Evolutionary conservation across 768 basidiomycete species (phyloP).

Genomic region (Russula vinacea): DNA sequence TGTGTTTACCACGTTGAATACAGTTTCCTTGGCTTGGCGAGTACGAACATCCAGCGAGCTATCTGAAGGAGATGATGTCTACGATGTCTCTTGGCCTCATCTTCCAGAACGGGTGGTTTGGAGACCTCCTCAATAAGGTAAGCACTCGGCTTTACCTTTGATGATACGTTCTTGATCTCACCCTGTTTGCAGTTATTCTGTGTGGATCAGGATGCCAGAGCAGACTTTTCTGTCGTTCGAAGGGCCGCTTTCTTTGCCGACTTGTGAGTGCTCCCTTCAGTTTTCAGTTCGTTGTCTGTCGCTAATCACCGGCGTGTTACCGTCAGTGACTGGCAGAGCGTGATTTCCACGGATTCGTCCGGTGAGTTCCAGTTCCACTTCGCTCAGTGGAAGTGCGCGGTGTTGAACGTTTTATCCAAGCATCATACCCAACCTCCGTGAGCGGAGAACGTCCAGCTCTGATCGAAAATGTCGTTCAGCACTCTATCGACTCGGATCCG

Average conservation of each 20-base stretch:
- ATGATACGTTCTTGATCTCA: background rate
- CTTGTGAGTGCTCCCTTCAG: slow-evolving; percentile 9
- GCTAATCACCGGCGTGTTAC: background rate
- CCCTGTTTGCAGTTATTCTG: slow-evolving; percentile 7
- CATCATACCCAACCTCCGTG: background rate
- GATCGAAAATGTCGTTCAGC: background rate
- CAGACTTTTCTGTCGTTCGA: slow-evolving; percentile 14
- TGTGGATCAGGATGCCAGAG: slow-evolving; percentile 13
- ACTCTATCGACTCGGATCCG: background rate
- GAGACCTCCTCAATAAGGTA: slow-evolving; percentile 20
- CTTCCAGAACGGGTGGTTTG: slow-evolving; percentile 12
- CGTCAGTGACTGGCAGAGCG: slow-evolving; percentile 14
- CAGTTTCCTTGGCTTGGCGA: slow-evolving; percentile 26
- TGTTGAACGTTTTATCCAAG: slow-evolving; percentile 8
- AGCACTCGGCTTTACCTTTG: no score
- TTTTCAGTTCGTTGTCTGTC: background rate
- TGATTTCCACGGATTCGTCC: background rate
- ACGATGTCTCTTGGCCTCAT: slow-evolving; percentile 7
- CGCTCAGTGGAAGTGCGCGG: background rate
- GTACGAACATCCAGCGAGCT: slow-evolving; percentile 19
- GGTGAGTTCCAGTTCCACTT: slow-evolving; percentile 10
- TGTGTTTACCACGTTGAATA: background rate
- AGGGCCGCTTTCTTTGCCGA: slow-evolving; percentile 19
- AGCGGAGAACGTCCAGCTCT: background rate
- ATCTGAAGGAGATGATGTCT: slow-evolving; percentile 22